A percentile compares a stretch with the other conserved stretches of the same genome.
Evolutionary conservation across 2,329 filamentous ascomycete species (phyloP).

Genomic region (Scolecobasidium constrictum): DNA sequence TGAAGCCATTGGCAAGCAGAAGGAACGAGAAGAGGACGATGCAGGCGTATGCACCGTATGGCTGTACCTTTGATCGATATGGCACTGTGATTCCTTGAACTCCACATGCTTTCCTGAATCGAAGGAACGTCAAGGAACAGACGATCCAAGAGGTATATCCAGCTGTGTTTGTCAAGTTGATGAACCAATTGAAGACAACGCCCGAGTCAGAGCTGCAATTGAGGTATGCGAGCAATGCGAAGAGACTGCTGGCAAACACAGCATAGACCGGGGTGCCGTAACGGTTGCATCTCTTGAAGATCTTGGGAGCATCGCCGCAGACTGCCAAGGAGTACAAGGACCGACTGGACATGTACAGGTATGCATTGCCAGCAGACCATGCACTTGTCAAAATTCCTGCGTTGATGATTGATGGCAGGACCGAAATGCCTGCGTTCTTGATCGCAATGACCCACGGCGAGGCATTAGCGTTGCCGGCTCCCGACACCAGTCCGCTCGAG

Average conservation of each 20-base stretch:
- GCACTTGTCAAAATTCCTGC: conserved; percentile 57
- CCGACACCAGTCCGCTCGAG: conserved; percentile 38
- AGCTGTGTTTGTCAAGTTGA: conserved; percentile 31
- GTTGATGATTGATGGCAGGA: conserved; percentile 57
- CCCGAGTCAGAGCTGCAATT: conserved; percentile 31
- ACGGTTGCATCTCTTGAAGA: conserved; percentile 50
- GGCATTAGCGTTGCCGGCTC: conserved; percentile 42
- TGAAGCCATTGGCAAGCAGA: not conserved
- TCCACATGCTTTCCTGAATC: conserved; percentile 32
- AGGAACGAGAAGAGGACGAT: not conserved
- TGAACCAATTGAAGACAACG: conserved; percentile 36
- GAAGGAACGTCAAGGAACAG: conserved; percentile 37
- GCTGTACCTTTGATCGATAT: not conserved
- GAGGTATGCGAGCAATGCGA: conserved; percentile 57
- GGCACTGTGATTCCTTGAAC: conserved; percentile 30
- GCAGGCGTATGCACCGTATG: not conserved
- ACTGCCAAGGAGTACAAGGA: conserved; percentile 45
- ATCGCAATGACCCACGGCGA: conserved; percentile 40
- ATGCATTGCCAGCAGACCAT: conserved; percentile 45
- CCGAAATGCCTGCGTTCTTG: conserved; percentile 38
- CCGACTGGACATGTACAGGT: conserved; percentile 41
- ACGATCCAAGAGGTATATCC: conserved; percentile 37
- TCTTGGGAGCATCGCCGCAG: conserved; percentile 52
- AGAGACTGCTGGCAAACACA: conserved; percentile 47
- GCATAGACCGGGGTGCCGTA: conserved; percentile 59